phyloP scores from a whole-genome alignment of 495 filamentous ascomycete species.

The Platismatia glauca region DNA sequence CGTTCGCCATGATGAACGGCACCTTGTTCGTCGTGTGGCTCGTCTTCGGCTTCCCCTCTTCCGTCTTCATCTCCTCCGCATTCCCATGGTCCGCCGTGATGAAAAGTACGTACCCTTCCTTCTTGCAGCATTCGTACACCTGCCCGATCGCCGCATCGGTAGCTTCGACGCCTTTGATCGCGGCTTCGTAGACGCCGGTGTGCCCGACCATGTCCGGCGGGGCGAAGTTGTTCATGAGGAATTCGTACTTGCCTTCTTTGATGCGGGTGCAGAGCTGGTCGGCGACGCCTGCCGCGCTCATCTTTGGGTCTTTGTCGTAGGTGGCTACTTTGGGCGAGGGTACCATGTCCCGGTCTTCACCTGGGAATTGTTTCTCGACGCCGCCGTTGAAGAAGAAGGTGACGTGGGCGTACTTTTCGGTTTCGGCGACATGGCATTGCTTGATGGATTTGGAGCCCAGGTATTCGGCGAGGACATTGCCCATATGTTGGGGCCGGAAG shows the following conservation, averaged over 20 bases:
- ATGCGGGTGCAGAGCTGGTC: constrained; percentile 80
- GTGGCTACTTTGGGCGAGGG: constrained; percentile 74
- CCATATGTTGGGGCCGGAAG: constrained; percentile 92
- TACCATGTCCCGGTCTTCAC: constrained; percentile 76
- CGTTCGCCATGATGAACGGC: constrained; percentile 96
- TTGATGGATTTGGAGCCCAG: constrained; percentile 57
- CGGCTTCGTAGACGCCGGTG: constrained; percentile 95
- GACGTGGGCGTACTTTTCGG: constrained; percentile 98
- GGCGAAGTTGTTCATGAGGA: constrained; percentile 99
- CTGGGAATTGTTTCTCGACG: constrained; percentile 90
- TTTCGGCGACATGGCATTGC: constrained; percentile 96
- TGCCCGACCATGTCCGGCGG: constrained; percentile 99
- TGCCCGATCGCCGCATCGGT: constrained; percentile 90
- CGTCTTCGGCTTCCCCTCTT: constrained; percentile 91
- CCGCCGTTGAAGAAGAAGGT: constrained; percentile 99
- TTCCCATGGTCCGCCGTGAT: constrained; percentile 96
- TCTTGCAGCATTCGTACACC: constrained; percentile 87
- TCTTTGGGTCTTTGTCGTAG: constrained; percentile 92
- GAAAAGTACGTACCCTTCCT: constrained; percentile 83
- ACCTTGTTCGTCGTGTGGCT: constrained; percentile 97
- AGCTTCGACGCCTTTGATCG: constrained; percentile 70
- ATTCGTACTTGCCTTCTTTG: constrained; percentile 71
- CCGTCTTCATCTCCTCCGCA: constrained; percentile 97
- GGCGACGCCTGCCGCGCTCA: constrained; percentile 84
- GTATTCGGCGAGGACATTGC: constrained; percentile 93